phyloP scores from a whole-genome alignment of 225 moss, liverwort and hornwort genomes.

The Anthoceros angustus region DNA sequence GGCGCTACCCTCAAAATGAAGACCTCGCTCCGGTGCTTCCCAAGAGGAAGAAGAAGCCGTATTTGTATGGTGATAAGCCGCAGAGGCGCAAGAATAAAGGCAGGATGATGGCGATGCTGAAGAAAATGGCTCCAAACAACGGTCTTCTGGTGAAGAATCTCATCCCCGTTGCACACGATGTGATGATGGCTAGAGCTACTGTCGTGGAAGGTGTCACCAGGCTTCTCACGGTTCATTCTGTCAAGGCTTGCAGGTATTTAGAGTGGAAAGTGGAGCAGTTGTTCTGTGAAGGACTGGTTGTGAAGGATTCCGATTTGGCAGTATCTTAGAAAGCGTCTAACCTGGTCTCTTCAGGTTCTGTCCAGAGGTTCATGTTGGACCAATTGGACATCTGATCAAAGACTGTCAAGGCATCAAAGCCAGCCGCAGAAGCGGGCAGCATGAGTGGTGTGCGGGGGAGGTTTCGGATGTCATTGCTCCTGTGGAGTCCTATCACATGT shows the following conservation, averaged over 20 bases:
- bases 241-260: conserved; percentile 71
- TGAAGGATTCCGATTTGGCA: not conserved
- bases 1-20: conserved; percentile 35
- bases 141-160: conserved; percentile 54
- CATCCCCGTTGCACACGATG: conserved; percentile 50
- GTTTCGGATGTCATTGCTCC: conserved; percentile 56
- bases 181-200: conserved; percentile 41
- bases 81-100: conserved; percentile 22
- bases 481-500: conserved; percentile 68
- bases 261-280: not conserved
- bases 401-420: conserved; percentile 49
- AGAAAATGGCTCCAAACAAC: conserved; percentile 46
- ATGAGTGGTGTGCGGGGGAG: conserved; percentile 64
- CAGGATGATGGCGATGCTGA: conserved; percentile 16
- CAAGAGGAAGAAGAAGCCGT: conserved; percentile 57
- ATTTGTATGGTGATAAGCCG: conserved; percentile 23
- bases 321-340: not conserved
- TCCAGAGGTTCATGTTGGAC: conserved; percentile 48
- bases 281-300: not conserved
- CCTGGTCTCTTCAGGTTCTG: conserved; percentile 42
- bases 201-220: conserved; percentile 45
- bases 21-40: conserved; percentile 37
- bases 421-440: conserved; percentile 25
- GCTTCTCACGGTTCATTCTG: conserved; percentile 40
- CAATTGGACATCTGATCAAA: conserved; percentile 41